These are phyloP conservation scores for Agrostemma githago DNA, from an alignment of 148 eudicot genomes.

Conservation along the genomic window DNA sequence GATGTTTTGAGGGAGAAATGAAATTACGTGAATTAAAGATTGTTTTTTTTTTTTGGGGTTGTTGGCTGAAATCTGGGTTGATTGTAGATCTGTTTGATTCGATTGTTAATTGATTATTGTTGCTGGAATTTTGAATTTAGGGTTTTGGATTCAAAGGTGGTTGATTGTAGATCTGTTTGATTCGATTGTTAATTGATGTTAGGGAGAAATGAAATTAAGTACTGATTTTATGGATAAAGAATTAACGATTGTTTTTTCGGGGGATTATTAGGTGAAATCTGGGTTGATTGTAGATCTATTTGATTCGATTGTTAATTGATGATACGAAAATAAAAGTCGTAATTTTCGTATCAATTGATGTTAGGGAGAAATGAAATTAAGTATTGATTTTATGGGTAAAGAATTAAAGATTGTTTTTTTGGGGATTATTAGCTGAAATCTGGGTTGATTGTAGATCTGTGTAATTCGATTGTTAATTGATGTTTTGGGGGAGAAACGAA, in stretches of 20 bases:
- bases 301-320: too few species aligned
- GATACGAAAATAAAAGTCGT: too few species aligned
- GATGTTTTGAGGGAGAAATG: constrained; percentile 12
- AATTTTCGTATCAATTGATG: too few species aligned
- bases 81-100: constrained; percentile 19
- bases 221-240: not conserved
- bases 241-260: too few species aligned
- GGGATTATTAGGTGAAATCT: not conserved
- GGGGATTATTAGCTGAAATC: too few species aligned
- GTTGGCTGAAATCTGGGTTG: not conserved
- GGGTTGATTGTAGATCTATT: not conserved
- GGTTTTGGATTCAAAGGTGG: too few species aligned
- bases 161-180: constrained; percentile 15
- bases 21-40: not conserved
- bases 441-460: not conserved
- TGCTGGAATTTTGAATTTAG: constrained; percentile 1
- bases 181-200: constrained; percentile 6
- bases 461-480: too few species aligned
- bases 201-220: not conserved
- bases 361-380: too few species aligned
- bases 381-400: too few species aligned
- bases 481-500: not conserved
- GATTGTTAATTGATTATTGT: not conserved
- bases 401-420: too few species aligned
- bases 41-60: too few species aligned